A percentile compares a stretch with the other conserved stretches of the same genome.
These are phyloP conservation scores for Kazachstania kunashirensis DNA, from an alignment of 805 yeast species.

Conservation along the genomic window DNA sequence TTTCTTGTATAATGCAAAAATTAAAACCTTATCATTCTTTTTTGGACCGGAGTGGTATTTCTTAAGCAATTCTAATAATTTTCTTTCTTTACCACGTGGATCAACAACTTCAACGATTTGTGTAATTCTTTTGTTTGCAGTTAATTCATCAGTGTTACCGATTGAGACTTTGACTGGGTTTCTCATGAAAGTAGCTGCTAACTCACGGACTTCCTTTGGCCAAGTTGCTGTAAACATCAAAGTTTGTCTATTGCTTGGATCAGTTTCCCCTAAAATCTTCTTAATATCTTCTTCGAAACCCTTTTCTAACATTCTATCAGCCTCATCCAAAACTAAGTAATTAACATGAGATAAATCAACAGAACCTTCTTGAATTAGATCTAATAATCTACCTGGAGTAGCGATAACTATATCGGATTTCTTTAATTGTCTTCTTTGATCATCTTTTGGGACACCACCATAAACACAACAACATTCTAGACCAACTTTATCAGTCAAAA, in stretches of 20 bases:
- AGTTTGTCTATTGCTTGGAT: conserved; percentile 60
- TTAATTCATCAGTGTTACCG: conserved; percentile 88
- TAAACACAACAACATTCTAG: conserved; percentile 76
- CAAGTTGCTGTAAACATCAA: conserved; percentile 99
- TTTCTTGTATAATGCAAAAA: conserved; percentile 91
- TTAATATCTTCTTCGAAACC: conserved; percentile 97
- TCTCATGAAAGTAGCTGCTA: conserved; percentile 78
- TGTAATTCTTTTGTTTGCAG: conserved; percentile 88
- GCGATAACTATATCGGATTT: conserved; percentile 79
- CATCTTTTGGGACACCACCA: conserved; percentile 96
- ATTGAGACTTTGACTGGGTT: conserved; percentile 82
- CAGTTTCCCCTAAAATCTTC: conserved; percentile 57
- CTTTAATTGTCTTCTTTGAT: conserved; percentile 63
- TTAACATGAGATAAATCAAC: conserved; percentile 57
- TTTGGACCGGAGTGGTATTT: conserved; percentile 63
- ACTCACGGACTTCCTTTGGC: conserved; percentile 97
- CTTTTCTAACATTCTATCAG: conserved; percentile 96
- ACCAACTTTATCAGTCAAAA: conserved; percentile 49
- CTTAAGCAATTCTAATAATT: conserved; percentile 58
- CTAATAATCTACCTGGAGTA: conserved; percentile 95
- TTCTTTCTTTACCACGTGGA: conserved; percentile 67
- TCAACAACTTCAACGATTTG: conserved; percentile 92
- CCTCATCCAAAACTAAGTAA: conserved; percentile 89
- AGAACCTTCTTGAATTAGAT: conserved; percentile 80
- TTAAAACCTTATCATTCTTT: conserved; percentile 70